These are phyloP conservation scores for Jatropha multifida DNA, from an alignment of 441 rosid species.

Conservation along the genomic window DNA sequence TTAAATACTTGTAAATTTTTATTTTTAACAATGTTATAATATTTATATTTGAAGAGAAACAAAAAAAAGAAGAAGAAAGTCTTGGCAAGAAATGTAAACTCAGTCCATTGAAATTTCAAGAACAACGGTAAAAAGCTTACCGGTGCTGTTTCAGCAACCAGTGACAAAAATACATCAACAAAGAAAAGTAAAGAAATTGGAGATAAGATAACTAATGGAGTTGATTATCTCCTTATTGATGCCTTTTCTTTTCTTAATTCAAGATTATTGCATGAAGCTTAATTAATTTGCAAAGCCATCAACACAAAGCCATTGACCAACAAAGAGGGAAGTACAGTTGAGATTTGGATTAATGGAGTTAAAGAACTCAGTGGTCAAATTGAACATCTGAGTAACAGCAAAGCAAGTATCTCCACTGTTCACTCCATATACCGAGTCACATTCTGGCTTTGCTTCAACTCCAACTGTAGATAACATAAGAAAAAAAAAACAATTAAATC, in stretches of 20 bases:
- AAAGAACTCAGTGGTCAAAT: slow-evolving; percentile 21
- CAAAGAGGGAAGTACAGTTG: slow-evolving; percentile 30
- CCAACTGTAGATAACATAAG: not conserved
- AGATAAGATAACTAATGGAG: not conserved
- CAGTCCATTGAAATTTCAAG: not conserved
- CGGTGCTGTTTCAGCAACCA: too few relatives aligned
- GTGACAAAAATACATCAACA: too few relatives aligned
- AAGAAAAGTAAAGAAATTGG: not conserved
- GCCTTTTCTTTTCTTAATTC: not conserved
- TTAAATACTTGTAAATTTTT: too few relatives aligned
- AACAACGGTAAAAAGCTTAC: not conserved
- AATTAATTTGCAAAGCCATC: slow-evolving; percentile 8
- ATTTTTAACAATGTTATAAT: too few relatives aligned
- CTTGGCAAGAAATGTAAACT: not conserved
- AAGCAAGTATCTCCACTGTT: slow-evolving; percentile 34
- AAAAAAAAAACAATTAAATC: not conserved
- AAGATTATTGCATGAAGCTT: not conserved
- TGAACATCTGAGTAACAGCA: slow-evolving; percentile 14
- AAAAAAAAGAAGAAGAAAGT: too few relatives aligned
- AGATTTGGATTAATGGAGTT: slow-evolving; percentile 37
- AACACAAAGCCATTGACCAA: slow-evolving; percentile 47
- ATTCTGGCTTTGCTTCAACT: not conserved
- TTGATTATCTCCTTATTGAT: not conserved
- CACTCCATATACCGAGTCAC: slow-evolving; percentile 18
- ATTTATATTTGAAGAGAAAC: too few relatives aligned